Conservation (phyloP, 2,329 filamentous ascomycete genomes). For the Pyrenophora teres region DNA sequence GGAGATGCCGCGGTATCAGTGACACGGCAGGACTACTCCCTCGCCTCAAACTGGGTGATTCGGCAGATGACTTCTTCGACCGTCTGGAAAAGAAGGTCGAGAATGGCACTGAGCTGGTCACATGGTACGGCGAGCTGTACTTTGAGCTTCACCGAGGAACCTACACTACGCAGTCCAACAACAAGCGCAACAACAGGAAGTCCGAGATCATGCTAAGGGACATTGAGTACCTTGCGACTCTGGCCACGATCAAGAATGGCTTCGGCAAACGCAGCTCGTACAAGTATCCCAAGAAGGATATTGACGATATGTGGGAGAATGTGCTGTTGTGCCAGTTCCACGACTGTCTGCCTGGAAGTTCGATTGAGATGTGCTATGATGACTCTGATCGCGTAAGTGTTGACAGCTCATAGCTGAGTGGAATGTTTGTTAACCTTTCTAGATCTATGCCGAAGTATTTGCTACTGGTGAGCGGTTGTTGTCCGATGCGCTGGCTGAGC, state of each 20-base stretch:
- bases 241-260: slow-evolving; percentile 74
- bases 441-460: slow-evolving; percentile 82
- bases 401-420: not conserved
- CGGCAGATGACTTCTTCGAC: slow-evolving; percentile 94
- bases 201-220: slow-evolving; percentile 85
- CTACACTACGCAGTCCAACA: slow-evolving; percentile 96
- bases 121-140: slow-evolving; percentile 98
- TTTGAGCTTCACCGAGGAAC: slow-evolving; percentile 97
- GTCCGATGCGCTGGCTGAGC: slow-evolving; percentile 67
- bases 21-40: slow-evolving; percentile 84
- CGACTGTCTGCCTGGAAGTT: slow-evolving; percentile 92
- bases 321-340: slow-evolving; percentile 96
- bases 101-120: slow-evolving; percentile 73
- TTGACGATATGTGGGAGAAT: slow-evolving; percentile 94
- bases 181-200: slow-evolving; percentile 91
- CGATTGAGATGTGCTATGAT: slow-evolving; percentile 97
- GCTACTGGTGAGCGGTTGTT: slow-evolving; percentile 73
- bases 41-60: slow-evolving; percentile 83
- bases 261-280: slow-evolving; percentile 59
- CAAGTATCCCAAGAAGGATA: slow-evolving; percentile 90
- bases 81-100: slow-evolving; percentile 77
- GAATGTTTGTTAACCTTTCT: slow-evolving; percentile 22
- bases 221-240: slow-evolving; percentile 83
- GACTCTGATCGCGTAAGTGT: slow-evolving; percentile 75
- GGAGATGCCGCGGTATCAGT: slow-evolving; percentile 86